Evolutionary conservation across 1,284 basidiomycete genomes (phyloP), one percentile per base, ranked within the genome.

Genomic region (Phlebopus sp.): DNA sequence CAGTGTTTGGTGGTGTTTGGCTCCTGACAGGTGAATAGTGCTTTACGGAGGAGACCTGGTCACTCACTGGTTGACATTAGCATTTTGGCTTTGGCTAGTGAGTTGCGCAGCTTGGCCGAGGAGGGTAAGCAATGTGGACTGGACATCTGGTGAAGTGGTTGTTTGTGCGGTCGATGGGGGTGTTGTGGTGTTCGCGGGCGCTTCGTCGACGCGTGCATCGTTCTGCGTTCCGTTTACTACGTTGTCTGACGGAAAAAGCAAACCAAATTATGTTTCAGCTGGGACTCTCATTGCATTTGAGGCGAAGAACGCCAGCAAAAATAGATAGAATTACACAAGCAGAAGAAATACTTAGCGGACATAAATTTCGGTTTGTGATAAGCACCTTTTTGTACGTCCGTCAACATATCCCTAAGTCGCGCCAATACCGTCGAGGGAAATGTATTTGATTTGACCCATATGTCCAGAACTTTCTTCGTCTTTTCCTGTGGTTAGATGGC

Each of bases 381-480:
- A 78, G 84, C 85, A 90, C 88, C 89, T 90, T 89, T 81, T 76
- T 71, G 75, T 62, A 72, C 72, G 65, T 73, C 77, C 69, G 78
- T 78, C 69, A 87, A 68, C 64, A 84, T 70, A 66, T 81, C 78
- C 67, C 74, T 71, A 67, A 92, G 73, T 58, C 79, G 83, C 52
- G 79, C 72, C 60, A 92, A 71, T 57, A 88, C 78, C 56, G 75
- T 64, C 56, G 82, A 64, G 50, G 90, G 84, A 71, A 97, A 97
- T 40, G 93, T 94, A 69, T 75, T 80, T 53, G 82, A 81, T 69
- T 92, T 94, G 62, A 78, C 79, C 93, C 93, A 97, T 60, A 97
- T 96, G 70, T 96, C 94, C 70, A 93, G 79, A 62, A 97, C 84
- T 72, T 96, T 97, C 76, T 87, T 86, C 43, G 89, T 80, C 72